Base-by-base conservation (phyloP, 148 eudicot species). In the Cornus suecica region DNA sequence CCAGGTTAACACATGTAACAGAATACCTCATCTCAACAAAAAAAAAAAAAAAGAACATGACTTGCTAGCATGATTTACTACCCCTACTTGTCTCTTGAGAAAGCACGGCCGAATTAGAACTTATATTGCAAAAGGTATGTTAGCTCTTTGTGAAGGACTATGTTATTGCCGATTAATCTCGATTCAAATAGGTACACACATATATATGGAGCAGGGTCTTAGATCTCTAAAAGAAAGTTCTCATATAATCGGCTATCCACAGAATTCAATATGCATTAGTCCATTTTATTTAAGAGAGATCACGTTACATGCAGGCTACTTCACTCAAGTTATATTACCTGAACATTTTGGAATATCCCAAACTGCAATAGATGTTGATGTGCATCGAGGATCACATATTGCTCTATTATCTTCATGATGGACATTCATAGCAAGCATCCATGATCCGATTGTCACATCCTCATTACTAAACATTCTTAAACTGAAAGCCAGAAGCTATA, bases 271-370 rank as follows among this genome's bases (percentile, higher is more conserved):
- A n/a, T n/a, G n/a, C n/a, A 63, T n/a, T 26, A 66, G 3, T 20
- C 32, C 5, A 1, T 30, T 37, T 4, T 6, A 68, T 37, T 4
- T 37, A 20, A 13, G 34, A 34, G 27, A 68, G n/a, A 68, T 11
- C 41, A 11, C 11, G 30, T 56, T 32, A 58, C 10, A 22, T 37
- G n/a, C n/a, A 62, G 29, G 60, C 28, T 23, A 61, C 25, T 68
- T 37, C 27, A 68, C 6, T n/a, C 65, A 48, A 45, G 74, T 29
- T 51, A 72, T 75, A 48, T 66, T 67, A 86, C 94, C 94, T 80
- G 94, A 88, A 80, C 91, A 90, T 77, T 90, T 90, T 60, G 94
- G 94, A 22, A 88, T 85, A 73, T 90, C 94, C 93, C 94, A 90
- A 51, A 90, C 94, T 30, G 88, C 91, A 76, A 88, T 84, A 18